A percentile compares a stretch with the other conserved stretches of the same genome.
Conservation (phyloP, 805 yeast species). For the Maudiozyma serrabonitensis region DNA sequence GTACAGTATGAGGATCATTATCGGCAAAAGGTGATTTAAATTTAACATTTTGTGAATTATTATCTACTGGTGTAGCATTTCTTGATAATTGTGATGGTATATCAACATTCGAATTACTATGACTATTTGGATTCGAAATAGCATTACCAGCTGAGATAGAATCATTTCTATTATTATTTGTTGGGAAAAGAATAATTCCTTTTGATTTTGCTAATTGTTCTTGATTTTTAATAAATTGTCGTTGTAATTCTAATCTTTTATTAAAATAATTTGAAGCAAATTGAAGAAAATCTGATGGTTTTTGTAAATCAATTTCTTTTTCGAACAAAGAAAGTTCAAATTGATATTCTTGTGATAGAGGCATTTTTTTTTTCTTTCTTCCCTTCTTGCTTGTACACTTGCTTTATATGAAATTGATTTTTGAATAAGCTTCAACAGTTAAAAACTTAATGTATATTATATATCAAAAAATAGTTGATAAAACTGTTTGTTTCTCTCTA, state of each 20-base stretch:
- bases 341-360: slow-evolving; percentile 16
- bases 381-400: no score
- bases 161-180: slow-evolving; percentile 20
- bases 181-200: slow-evolving; percentile 38
- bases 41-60: slow-evolving; percentile 13
- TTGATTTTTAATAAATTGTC: slow-evolving; percentile 8
- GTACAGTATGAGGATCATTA: slow-evolving; percentile 50
- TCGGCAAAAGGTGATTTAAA: slow-evolving; percentile 57
- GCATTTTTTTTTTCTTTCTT: neutral
- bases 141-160: slow-evolving; percentile 21
- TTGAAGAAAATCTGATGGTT: slow-evolving; percentile 63
- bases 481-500: neutral
- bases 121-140: slow-evolving; percentile 1
- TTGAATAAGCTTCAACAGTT: no score
- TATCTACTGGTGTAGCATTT: slow-evolving; percentile 1
- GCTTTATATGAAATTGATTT: no score
- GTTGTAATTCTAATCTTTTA: slow-evolving; percentile 49
- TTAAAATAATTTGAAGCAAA: slow-evolving; percentile 70
- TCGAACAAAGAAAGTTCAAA: slow-evolving; percentile 55
- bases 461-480: neutral
- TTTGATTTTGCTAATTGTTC: slow-evolving; percentile 36
- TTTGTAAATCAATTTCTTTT: slow-evolving; percentile 41
- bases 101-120: neutral
- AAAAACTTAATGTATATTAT: no score
- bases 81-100: slow-evolving; percentile 5